Conservation (phyloP, 306 rosid genomes). For the Myrica gale region DNA sequence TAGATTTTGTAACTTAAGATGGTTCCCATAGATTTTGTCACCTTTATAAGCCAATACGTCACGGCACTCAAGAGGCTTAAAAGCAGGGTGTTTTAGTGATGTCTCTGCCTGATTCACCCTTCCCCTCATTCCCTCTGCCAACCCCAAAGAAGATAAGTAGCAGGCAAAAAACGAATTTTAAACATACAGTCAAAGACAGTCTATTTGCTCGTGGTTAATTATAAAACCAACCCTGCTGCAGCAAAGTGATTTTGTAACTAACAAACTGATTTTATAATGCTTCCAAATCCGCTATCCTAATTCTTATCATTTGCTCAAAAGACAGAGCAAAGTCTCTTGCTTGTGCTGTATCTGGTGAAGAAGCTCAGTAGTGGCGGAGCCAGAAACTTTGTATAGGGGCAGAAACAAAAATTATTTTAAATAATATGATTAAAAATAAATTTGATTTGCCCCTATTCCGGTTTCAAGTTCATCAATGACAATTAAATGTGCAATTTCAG, state of each 20-base stretch:
- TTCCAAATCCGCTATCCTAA: constrained; percentile 1
- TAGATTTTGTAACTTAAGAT: too few relatives aligned
- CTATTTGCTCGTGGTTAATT: background rate
- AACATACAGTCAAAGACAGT: background rate
- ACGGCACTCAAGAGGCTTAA: background rate
- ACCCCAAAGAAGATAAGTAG: background rate
- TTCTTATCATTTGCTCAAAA: constrained; percentile 21
- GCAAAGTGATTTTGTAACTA: background rate
- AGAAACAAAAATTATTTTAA: too few relatives aligned
- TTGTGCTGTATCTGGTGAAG: constrained; percentile 39
- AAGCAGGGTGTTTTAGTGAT: background rate
- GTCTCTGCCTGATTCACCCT: constrained; percentile 1
- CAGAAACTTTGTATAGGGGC: too few relatives aligned
- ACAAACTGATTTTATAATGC: background rate
- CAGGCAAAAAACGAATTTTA: background rate
- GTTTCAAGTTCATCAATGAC: too few relatives aligned
- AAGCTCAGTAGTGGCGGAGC: too few relatives aligned
- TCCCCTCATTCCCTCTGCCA: background rate
- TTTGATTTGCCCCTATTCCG: too few relatives aligned
- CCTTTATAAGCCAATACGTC: background rate
- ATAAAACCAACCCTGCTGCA: background rate
- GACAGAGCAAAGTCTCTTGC: constrained; percentile 51
- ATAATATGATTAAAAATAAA: too few relatives aligned
- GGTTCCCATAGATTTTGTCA: background rate
- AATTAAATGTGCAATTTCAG: too few relatives aligned